phyloP scores from a whole-genome alignment of 2,329 filamentous ascomycete genomes.

The Pyrenophora graminea region DNA sequence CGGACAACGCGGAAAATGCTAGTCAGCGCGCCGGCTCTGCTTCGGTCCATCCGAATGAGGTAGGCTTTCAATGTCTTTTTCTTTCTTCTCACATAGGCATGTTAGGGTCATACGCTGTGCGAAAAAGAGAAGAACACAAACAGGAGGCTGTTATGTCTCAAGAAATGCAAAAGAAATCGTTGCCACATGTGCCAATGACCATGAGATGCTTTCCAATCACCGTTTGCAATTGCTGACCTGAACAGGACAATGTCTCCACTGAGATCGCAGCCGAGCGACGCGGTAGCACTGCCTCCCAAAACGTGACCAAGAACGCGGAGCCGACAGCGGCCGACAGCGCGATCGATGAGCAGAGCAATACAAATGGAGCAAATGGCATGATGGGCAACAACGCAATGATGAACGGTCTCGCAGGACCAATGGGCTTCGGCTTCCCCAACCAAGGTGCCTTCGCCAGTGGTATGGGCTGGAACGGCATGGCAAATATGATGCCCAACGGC shows the following conservation, averaged over 20 bases:
- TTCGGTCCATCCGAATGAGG: constrained; percentile 27
- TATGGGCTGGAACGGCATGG: constrained; percentile 60
- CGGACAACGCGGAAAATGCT: constrained; percentile 17
- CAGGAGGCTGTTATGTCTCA: constrained; percentile 7
- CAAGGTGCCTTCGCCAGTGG: constrained; percentile 56
- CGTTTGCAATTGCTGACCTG: constrained; percentile 20
- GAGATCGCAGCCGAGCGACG: constrained; percentile 19
- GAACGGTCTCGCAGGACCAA: constrained; percentile 38
- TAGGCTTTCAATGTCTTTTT: constrained; percentile 23
- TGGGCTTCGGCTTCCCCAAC: constrained; percentile 50
- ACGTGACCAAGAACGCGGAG: constrained; percentile 21
- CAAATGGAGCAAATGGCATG: constrained; percentile 23
- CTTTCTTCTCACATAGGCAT: constrained; percentile 1
- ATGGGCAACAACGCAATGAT: constrained; percentile 30
- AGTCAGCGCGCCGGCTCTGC: constrained; percentile 23
- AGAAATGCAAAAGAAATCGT: constrained; percentile 25
- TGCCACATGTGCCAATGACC: constrained; percentile 28
- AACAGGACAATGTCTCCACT: constrained; percentile 21
- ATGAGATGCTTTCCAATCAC: constrained; percentile 12
- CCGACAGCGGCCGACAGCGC: constrained; percentile 22
- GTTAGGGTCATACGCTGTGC: constrained; percentile 8
- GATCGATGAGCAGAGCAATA: constrained; percentile 23
- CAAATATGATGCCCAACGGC: constrained; percentile 55
- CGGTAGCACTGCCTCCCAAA: constrained; percentile 24
- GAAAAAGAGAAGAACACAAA: constrained; percentile 7